Evolutionary conservation across 192 early-diverging fungal species (phyloP).

Genomic region (Gigaspora rosea): DNA sequence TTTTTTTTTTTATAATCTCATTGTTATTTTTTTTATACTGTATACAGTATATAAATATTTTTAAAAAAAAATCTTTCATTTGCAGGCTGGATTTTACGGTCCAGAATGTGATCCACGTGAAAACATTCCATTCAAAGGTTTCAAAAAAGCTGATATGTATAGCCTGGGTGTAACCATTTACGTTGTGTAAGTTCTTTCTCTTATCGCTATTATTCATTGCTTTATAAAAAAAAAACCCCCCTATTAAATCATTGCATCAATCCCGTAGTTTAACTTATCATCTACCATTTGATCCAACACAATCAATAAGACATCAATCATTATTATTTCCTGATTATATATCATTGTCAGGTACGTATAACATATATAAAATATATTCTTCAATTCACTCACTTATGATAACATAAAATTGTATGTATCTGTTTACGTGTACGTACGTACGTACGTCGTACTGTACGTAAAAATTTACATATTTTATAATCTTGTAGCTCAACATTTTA

Average conservation of each 20-base stretch:
- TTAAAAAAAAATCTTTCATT: background rate
- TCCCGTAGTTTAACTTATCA: background rate
- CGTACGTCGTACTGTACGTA: background rate
- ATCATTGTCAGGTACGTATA: background rate
- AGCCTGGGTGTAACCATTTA: background rate
- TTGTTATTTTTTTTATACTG: background rate
- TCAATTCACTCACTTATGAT: background rate
- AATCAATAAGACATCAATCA: background rate
- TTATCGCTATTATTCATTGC: background rate
- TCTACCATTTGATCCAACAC: background rate
- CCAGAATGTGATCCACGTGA: background rate
- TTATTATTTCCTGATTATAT: background rate
- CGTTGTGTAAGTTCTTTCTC: background rate
- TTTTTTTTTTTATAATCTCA: background rate
- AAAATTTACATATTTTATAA: background rate
- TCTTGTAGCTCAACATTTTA: background rate
- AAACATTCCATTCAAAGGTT: background rate
- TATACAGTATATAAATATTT: no score
- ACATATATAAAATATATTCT: background rate
- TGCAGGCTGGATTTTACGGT: background rate
- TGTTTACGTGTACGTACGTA: no score
- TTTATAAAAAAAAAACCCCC: background rate
- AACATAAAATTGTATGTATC: background rate
- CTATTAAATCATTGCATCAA: background rate
- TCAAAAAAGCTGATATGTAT: slow-evolving; percentile 5